These are phyloP conservation scores for Pseudogymnoascus sp. DNA, from an alignment of 2,329 filamentous ascomycete genomes.

Conservation along the genomic window DNA sequence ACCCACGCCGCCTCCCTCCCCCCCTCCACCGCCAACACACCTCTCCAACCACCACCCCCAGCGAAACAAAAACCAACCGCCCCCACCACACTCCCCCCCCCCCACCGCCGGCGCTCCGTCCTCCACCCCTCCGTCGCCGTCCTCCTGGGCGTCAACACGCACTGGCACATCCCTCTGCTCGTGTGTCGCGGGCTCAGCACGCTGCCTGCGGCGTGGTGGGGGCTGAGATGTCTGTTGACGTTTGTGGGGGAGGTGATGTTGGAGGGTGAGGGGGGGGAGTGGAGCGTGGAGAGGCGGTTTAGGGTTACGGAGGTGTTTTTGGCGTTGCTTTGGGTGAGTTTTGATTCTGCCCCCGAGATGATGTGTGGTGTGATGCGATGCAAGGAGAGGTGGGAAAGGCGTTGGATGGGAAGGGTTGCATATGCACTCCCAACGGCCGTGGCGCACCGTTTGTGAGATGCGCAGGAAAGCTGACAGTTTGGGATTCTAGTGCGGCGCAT, in stretches of 20 bases:
- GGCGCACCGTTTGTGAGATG: neutral
- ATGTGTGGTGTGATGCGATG: neutral
- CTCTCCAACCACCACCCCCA: conserved; percentile 8
- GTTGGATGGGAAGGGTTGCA: neutral
- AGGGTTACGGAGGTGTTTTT: conserved; percentile 60
- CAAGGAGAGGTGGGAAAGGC: neutral
- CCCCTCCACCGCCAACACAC: conserved; percentile 10
- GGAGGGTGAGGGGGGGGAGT: conserved; percentile 33
- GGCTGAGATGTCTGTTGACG: conserved; percentile 57
- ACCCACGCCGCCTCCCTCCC: neutral
- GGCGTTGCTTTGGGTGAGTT: conserved; percentile 64
- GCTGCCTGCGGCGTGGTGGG: conserved; percentile 63
- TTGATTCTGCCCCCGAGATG: neutral
- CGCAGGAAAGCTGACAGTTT: neutral
- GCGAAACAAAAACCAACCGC: conserved; percentile 19
- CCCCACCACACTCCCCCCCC: conserved; percentile 11
- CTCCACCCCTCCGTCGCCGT: conserved; percentile 73
- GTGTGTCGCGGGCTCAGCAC: conserved; percentile 65
- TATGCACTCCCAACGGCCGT: neutral
- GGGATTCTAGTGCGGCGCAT: conserved; percentile 57
- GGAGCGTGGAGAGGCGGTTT: conserved; percentile 41
- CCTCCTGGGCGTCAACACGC: conserved; percentile 61
- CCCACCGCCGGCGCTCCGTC: conserved; percentile 30
- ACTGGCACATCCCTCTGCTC: conserved; percentile 67
- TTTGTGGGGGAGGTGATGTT: conserved; percentile 56